A percentile compares a stretch with the other conserved stretches of the same genome.
These are phyloP conservation scores for Tulasnella sp. DNA, from an alignment of 768 basidiomycete genomes.

Conservation along the genomic window DNA sequence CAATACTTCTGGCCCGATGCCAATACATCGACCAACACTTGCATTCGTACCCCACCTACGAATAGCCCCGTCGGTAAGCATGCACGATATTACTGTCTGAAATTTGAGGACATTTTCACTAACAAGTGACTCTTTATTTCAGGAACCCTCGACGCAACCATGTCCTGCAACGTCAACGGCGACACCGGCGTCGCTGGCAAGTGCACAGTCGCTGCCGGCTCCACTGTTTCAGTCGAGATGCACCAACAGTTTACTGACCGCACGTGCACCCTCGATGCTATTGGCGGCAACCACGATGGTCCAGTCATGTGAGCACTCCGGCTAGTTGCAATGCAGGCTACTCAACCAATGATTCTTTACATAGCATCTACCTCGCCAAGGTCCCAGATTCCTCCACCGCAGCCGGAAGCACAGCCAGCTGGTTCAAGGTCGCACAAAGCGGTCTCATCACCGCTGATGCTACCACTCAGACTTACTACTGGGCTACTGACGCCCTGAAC, in stretches of 20 bases:
- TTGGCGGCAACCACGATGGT: conserved; percentile 53
- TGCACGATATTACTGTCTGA: not conserved
- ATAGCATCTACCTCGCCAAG: conserved; percentile 37
- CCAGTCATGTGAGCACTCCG: conserved; percentile 40
- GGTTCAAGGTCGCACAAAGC: conserved; percentile 54
- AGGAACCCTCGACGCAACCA: conserved; percentile 38
- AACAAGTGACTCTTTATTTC: not conserved
- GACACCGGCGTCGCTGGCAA: conserved; percentile 40
- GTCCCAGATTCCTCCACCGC: conserved; percentile 49
- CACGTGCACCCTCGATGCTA: conserved; percentile 48
- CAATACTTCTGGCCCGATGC: conserved; percentile 51
- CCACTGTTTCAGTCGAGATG: conserved; percentile 46
- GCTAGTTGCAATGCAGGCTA: no score
- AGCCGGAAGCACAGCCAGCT: conserved; percentile 43
- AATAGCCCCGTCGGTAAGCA: conserved; percentile 45
- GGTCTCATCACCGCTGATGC: conserved; percentile 51
- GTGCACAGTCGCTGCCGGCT: conserved; percentile 40
- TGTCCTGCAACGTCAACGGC: conserved; percentile 49
- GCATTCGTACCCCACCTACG: conserved; percentile 47
- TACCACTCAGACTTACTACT: not conserved
- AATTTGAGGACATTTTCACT: not conserved
- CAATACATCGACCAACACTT: conserved; percentile 48
- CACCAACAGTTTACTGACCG: conserved; percentile 51
- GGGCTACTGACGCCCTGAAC: conserved; percentile 31
- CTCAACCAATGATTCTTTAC: conserved; percentile 34